Percentiles rank a stretch among this genome's conserved stretches.
Evolutionary conservation across 164 flowering plant genomes (phyloP).

Genomic region (Cinnamomum micranthum): DNA sequence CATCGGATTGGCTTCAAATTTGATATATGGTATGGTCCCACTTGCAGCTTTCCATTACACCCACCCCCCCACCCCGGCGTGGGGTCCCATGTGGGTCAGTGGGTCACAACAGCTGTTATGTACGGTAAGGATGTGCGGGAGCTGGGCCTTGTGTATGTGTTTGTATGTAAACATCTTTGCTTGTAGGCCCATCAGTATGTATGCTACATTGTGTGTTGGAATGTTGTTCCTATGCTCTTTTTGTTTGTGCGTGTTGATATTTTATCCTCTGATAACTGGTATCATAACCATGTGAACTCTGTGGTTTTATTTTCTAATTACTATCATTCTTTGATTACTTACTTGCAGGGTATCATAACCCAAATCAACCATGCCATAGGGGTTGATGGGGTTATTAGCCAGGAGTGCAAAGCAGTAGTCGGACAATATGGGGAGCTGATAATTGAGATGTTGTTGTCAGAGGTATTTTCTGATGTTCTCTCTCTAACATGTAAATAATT

Average conservation of each 20-base stretch:
- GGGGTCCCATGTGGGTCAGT: too few species aligned
- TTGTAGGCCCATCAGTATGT: constrained; percentile 86
- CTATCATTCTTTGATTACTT: neutral
- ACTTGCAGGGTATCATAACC: constrained; percentile 52
- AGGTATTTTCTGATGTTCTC: constrained; percentile 34
- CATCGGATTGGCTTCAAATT: too few species aligned
- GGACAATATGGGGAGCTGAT: constrained; percentile 68
- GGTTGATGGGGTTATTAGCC: constrained; percentile 78
- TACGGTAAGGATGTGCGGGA: too few species aligned
- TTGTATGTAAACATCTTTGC: constrained; percentile 52
- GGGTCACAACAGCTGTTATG: too few species aligned
- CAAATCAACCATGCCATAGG: constrained; percentile 88
- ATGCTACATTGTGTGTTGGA: too few species aligned
- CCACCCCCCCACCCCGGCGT: too few species aligned
- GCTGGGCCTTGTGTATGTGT: too few species aligned
- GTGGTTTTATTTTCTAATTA: neutral
- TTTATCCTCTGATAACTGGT: too few species aligned
- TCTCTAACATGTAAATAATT: neutral
- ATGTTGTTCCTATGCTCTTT: too few species aligned
- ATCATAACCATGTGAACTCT: neutral
- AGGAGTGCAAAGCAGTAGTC: constrained; percentile 82
- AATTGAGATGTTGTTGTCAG: constrained; percentile 45
- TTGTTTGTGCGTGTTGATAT: too few species aligned
- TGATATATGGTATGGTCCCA: too few species aligned
- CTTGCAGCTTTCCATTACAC: too few species aligned